These are phyloP conservation scores for Colletotrichum gloeosporioides DNA, from an alignment of 2,329 filamentous ascomycete genomes.

Conservation along the genomic window DNA sequence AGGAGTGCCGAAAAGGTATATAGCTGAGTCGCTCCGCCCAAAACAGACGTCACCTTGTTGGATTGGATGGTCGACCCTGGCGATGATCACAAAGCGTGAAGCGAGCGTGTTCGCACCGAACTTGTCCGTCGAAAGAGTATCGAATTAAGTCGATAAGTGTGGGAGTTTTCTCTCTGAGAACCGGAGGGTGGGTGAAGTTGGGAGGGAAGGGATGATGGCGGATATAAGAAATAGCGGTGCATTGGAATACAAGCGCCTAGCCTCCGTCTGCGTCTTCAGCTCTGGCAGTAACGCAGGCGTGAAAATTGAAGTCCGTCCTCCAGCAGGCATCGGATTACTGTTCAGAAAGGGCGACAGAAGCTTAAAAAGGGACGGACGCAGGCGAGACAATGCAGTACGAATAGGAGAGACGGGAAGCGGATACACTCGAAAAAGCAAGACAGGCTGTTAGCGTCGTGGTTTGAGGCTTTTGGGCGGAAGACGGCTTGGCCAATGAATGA, in stretches of 20 bases:
- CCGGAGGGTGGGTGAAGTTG: background rate
- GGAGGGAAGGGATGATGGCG: background rate
- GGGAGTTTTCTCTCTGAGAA: background rate
- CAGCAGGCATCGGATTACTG: conserved; percentile 1
- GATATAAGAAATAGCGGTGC: background rate
- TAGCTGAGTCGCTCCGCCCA: background rate
- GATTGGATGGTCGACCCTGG: background rate
- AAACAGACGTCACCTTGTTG: background rate
- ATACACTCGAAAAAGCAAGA: conserved; percentile 17
- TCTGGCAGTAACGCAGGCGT: background rate
- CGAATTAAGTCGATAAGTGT: background rate
- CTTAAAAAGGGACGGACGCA: conserved; percentile 21
- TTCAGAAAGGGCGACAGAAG: conserved; percentile 23
- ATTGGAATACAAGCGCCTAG: background rate
- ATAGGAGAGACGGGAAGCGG: conserved; percentile 12
- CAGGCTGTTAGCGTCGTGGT: conserved; percentile 13
- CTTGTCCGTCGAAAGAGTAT: background rate
- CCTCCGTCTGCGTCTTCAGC: background rate
- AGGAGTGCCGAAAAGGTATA: background rate
- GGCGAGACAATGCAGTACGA: conserved; percentile 17
- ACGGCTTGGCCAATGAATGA: conserved; percentile 1
- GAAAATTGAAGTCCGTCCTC: conserved; percentile 12
- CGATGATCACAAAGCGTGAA: background rate
- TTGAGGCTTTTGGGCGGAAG: conserved; percentile 17
- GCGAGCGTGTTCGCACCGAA: background rate